Percentiles rank a stretch among this genome's conserved stretches.
Conservation (phyloP, 768 basidiomycete species). For the Termitomyces sp. region DNA sequence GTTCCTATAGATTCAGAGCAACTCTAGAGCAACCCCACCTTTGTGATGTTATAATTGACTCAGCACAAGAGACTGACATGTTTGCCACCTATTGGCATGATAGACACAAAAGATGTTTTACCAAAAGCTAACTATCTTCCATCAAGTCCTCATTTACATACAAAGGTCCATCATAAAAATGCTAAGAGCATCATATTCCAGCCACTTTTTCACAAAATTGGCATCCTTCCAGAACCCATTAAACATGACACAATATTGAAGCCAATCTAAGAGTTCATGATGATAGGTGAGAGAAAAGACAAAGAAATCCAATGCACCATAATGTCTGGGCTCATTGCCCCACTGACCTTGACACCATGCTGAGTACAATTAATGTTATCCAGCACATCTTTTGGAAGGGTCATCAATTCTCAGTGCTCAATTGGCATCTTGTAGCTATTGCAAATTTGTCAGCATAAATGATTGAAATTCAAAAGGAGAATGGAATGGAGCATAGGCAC, state of each 20-base stretch:
- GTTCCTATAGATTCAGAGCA: too few species aligned
- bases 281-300: background rate
- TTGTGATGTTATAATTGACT: too few species aligned
- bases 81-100: too few species aligned
- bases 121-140: too few species aligned
- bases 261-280: background rate
- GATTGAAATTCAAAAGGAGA: too few species aligned
- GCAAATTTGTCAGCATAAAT: background rate
- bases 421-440: background rate
- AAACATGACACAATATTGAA: background rate
- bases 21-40: too few species aligned
- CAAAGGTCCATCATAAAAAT: background rate
- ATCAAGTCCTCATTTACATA: background rate
- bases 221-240: background rate
- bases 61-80: too few species aligned
- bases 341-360: background rate
- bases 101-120: too few species aligned
- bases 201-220: background rate
- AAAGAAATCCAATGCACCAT: background rate
- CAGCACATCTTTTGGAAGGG: background rate
- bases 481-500: background rate
- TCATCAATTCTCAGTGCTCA: background rate
- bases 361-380: background rate
- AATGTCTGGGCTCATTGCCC: background rate
- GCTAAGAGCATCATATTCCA: background rate